Evolutionary conservation across 139 green algal species (phyloP), one percentile per base, ranked within the genome.

Genomic region (Chlamydomonas incerta): DNA sequence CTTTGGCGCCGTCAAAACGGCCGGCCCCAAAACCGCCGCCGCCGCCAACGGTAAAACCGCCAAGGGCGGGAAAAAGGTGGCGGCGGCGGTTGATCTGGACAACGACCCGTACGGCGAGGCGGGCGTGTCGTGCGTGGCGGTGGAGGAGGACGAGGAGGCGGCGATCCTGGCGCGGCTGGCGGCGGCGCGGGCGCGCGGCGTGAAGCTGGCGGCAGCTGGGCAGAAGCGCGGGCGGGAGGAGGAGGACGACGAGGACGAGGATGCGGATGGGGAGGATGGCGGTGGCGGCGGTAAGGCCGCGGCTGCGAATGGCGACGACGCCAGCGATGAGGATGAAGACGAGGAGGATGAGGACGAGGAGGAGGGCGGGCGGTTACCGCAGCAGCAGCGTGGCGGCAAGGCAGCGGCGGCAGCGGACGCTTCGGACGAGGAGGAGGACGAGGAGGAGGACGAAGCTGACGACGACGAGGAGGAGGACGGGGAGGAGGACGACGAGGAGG

Each of bases 121-220:
- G n/a, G 80, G 79, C 23, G 79, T 85, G 29, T 29, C 8, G 46
- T n/a, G 65, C 26, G 20, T 74, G 65, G 34, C 24, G 2, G 52
- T 21, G 1, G 50, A 46, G 23, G 80, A 86, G 34, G 68, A 86
- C 52, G 80, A 86, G 80, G 68, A 72, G 82, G 71, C 24, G 37
- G 35, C 33, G 71, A 29, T 73, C 20, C 28, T 69, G 58, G 33
- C 41, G 47, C 85, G 34, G 58, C 21, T 82, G 58, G 46, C 50
- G 70, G 46, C 70, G 72, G 23, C 72, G 46, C 31, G 24, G 28
- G 2, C 50, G 55, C 20, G 20, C 31, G 35, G 21, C 13, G 17
- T n/a, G 18, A 31, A 69, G 17, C 35, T 14, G 74, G 74, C 52
- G 2, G 74, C 14, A 14, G 71, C 1, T 33, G 34, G 23, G 35